phyloP scores from a whole-genome alignment of 2,329 filamentous ascomycete species.

The Metarhizium rileyi region DNA sequence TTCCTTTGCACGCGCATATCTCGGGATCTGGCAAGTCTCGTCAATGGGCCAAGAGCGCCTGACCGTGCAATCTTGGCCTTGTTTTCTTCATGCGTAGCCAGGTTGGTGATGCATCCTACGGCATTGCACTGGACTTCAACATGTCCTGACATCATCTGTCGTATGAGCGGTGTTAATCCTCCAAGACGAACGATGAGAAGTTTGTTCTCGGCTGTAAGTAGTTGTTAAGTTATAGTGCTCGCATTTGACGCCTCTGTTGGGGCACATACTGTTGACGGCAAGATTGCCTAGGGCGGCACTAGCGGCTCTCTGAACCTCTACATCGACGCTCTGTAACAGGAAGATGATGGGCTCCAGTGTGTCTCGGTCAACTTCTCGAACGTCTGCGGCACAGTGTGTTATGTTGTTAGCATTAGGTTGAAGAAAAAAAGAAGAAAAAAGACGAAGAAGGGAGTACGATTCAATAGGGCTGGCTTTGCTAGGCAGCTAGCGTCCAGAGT shows the following conservation, averaged over 20 bases:
- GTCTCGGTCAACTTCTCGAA: slow-evolving; percentile 87
- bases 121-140: slow-evolving; percentile 99
- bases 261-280: slow-evolving; percentile 82
- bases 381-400: slow-evolving; percentile 58
- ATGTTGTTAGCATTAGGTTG: slow-evolving; percentile 2
- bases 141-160: slow-evolving; percentile 96
- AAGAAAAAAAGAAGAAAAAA: neutral
- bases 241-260: neutral
- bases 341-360: slow-evolving; percentile 95
- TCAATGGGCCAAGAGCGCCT: slow-evolving; percentile 83
- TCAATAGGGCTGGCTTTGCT: neutral
- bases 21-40: slow-evolving; percentile 87
- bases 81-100: slow-evolving; percentile 97
- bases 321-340: slow-evolving; percentile 87
- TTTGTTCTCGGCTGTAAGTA: slow-evolving; percentile 81
- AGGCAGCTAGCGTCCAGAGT: too few relatives aligned
- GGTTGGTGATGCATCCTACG: slow-evolving; percentile 95
- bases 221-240: slow-evolving; percentile 29
- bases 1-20: slow-evolving; percentile 98
- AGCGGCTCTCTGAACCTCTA: slow-evolving; percentile 92
- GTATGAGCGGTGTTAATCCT: slow-evolving; percentile 82
- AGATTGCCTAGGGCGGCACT: slow-evolving; percentile 94
- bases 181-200: slow-evolving; percentile 90
- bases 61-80: slow-evolving; percentile 97
- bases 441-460: neutral